Evolutionary conservation across 2,329 filamentous ascomycete genomes (phyloP).

Genomic region (Aspergillus latus): DNA sequence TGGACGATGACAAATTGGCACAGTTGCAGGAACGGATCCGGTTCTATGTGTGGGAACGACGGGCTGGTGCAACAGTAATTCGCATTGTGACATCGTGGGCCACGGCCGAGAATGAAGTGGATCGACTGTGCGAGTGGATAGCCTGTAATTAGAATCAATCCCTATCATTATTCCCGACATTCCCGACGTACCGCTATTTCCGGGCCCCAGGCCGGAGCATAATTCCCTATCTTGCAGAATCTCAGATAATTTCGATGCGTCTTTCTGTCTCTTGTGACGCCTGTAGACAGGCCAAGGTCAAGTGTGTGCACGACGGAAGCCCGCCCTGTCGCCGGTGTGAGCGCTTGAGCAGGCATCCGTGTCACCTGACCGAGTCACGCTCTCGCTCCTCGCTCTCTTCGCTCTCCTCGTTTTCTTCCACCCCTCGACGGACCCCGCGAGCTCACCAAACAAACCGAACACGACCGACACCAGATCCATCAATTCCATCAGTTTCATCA

Average conservation of each 20-base stretch:
- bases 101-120: conserved; percentile 46
- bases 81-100: conserved; percentile 54
- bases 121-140: conserved; percentile 29
- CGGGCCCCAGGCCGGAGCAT: too few species aligned
- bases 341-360: conserved; percentile 25
- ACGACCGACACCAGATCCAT: neutral
- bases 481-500: too few species aligned
- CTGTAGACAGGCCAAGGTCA: conserved; percentile 39
- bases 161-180: neutral
- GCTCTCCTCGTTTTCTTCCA: neutral
- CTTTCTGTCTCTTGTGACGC: conserved; percentile 38
- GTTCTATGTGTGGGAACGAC: conserved; percentile 53
- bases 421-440: too few species aligned
- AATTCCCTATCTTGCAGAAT: neutral
- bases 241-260: conserved; percentile 26
- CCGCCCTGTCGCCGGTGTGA: conserved; percentile 37
- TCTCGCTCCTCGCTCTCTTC: conserved; percentile 15
- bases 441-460: neutral
- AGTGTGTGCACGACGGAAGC: conserved; percentile 36
- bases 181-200: too few species aligned
- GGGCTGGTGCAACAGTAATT: conserved; percentile 40
- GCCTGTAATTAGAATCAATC: neutral
- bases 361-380: conserved; percentile 33
- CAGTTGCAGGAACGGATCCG: conserved; percentile 45
- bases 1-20: conserved; percentile 43